phyloP scores from a whole-genome alignment of 345 rosid species.

The Melaleuca quinquenervia region DNA sequence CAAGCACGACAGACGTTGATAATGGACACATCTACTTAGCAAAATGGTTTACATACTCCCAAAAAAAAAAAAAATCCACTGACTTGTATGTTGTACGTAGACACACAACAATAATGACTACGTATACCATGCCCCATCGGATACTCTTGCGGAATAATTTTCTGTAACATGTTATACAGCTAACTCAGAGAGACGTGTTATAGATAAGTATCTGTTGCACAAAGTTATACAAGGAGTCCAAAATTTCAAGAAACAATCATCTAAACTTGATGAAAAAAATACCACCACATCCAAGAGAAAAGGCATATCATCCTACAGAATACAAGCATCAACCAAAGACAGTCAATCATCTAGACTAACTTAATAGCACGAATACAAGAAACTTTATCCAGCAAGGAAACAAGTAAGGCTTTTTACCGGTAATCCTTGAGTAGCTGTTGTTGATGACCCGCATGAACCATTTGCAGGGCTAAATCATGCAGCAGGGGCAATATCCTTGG shows the following conservation, averaged over 20 bases:
- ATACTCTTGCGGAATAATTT: neutral
- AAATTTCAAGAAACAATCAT: neutral
- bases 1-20: neutral
- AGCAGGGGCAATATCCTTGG: slow-evolving; percentile 75
- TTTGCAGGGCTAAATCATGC: slow-evolving; percentile 86
- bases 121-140: neutral
- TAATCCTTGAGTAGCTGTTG: slow-evolving; percentile 65
- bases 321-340: neutral
- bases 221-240: neutral
- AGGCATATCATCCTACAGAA: neutral
- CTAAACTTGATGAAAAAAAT: neutral
- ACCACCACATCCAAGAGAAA: neutral
- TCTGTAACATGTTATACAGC: neutral
- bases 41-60: neutral
- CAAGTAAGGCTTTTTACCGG: slow-evolving; percentile 30
- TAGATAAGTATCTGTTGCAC: neutral
- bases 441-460: slow-evolving; percentile 89
- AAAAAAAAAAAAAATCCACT: neutral
- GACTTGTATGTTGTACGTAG: neutral
- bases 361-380: neutral
- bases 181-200: neutral
- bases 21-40: neutral
- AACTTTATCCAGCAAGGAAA: neutral
- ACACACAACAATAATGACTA: neutral
- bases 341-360: neutral